phyloP scores from a whole-genome alignment of 805 yeast species.

The Wickerhamiella lipophila region DNA sequence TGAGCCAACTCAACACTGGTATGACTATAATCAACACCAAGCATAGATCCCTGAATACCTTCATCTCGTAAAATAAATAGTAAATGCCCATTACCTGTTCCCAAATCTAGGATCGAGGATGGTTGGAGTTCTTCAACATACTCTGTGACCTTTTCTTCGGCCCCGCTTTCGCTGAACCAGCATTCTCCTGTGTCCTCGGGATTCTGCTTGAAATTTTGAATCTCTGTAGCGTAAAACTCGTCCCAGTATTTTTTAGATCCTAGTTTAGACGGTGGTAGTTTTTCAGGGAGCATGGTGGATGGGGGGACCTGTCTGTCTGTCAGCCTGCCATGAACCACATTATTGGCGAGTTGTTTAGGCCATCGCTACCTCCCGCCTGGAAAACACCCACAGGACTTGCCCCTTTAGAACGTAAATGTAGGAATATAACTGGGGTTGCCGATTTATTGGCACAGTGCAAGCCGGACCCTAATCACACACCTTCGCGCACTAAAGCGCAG shows the following conservation, averaged over 20 bases:
- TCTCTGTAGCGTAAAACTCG: slow-evolving; percentile 64
- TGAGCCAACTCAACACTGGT: slow-evolving; percentile 67
- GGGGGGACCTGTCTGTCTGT: not conserved
- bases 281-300: slow-evolving; percentile 7
- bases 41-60: slow-evolving; percentile 42
- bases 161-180: slow-evolving; percentile 94
- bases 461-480: slow-evolving; percentile 5
- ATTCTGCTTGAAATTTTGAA: slow-evolving; percentile 55
- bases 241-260: slow-evolving; percentile 93
- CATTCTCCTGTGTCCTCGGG: slow-evolving; percentile 85
- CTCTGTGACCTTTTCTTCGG: slow-evolving; percentile 71
- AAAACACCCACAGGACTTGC: not conserved
- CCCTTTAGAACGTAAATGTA: not conserved
- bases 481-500: not conserved
- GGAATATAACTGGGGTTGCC: not conserved
- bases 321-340: slow-evolving; percentile 4
- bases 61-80: slow-evolving; percentile 57
- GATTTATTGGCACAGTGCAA: slow-evolving; percentile 1
- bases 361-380: not conserved
- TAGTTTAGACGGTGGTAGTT: slow-evolving; percentile 62
- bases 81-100: slow-evolving; percentile 94
- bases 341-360: slow-evolving; percentile 1
- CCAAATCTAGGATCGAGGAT: slow-evolving; percentile 57
- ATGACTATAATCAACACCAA: slow-evolving; percentile 80
- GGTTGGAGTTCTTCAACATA: slow-evolving; percentile 40